Conservation (phyloP, 139 green algal species). For the Picocystis salinarum region DNA sequence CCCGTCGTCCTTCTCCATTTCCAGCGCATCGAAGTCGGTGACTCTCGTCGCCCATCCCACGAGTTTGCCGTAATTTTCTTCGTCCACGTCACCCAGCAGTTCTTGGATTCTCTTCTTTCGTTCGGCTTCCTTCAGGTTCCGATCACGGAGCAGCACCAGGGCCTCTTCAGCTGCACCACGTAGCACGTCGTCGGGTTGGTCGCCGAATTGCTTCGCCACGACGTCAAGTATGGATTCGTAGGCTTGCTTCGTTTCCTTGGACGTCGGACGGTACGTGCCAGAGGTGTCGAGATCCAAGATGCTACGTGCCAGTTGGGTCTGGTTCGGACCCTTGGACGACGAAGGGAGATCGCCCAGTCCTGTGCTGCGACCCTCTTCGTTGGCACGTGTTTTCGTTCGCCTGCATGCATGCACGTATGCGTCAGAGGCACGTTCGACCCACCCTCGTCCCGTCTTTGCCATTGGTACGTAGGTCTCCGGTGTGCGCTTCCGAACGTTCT, state of each 20-base stretch:
- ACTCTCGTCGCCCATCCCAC: slow-evolving; percentile 78
- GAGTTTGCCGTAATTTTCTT: slow-evolving; percentile 69
- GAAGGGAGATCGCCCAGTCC: no score
- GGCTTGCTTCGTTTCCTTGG: slow-evolving; percentile 67
- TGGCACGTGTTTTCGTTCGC: no score
- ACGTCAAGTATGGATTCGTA: slow-evolving; percentile 78
- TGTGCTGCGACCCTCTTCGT: background rate
- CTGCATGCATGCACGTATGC: no score
- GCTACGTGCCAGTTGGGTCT: slow-evolving; percentile 23
- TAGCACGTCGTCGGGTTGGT: slow-evolving; percentile 83
- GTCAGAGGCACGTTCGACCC: no score
- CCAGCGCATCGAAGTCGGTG: slow-evolving; percentile 50
- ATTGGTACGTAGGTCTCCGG: no score
- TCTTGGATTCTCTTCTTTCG: slow-evolving; percentile 42
- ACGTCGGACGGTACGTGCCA: slow-evolving; percentile 48
- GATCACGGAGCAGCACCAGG: slow-evolving; percentile 73
- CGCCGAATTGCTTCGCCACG: slow-evolving; percentile 71
- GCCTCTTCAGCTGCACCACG: slow-evolving; percentile 88
- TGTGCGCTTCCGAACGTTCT: no score
- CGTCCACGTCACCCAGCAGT: slow-evolving; percentile 43
- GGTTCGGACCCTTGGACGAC: no score
- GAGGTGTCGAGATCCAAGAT: slow-evolving; percentile 64
- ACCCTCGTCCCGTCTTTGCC: no score
- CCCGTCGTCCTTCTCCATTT: slow-evolving; percentile 18
- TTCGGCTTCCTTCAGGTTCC: slow-evolving; percentile 45